Conservation (phyloP, 2,329 filamentous ascomycete genomes). For the Lasiodiplodia hormozganensis region DNA sequence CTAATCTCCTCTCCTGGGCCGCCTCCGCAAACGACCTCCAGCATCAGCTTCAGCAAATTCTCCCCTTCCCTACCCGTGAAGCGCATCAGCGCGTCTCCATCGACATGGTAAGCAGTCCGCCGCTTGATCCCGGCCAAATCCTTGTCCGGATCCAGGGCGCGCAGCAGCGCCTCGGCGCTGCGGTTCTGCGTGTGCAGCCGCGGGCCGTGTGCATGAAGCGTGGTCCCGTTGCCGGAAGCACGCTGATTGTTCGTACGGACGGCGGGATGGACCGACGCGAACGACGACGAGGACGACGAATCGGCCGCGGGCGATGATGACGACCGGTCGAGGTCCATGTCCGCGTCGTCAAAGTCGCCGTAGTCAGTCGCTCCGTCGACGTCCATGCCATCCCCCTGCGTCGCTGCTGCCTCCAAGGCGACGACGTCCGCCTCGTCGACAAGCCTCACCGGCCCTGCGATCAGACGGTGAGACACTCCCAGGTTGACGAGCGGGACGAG, state of each 20-base stretch:
- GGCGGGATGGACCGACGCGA: slow-evolving; percentile 11
- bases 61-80: slow-evolving; percentile 33
- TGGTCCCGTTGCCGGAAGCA: slow-evolving; percentile 7
- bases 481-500: slow-evolving; percentile 33
- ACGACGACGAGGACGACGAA: slow-evolving; percentile 29
- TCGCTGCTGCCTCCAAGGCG: background rate
- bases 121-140: slow-evolving; percentile 32
- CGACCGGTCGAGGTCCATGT: slow-evolving; percentile 14
- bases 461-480: slow-evolving; percentile 23
- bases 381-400: slow-evolving; percentile 12
- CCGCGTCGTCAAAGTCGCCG: background rate
- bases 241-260: slow-evolving; percentile 18
- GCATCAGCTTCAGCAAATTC: background rate
- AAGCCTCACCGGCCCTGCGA: slow-evolving; percentile 14
- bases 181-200: slow-evolving; percentile 24
- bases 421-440: slow-evolving; percentile 13
- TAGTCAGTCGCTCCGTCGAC: slow-evolving; percentile 33
- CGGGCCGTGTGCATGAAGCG: slow-evolving; percentile 3
- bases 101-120: slow-evolving; percentile 45
- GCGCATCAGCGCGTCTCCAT: slow-evolving; percentile 51
- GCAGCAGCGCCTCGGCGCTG: slow-evolving; percentile 33
- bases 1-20: slow-evolving; percentile 35
- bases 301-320: background rate
- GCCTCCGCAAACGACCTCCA: slow-evolving; percentile 6
- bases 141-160: slow-evolving; percentile 39